These are phyloP conservation scores for Cryptococcus sp. DNA, from an alignment of 1,284 basidiomycete genomes.

Conservation along the genomic window DNA sequence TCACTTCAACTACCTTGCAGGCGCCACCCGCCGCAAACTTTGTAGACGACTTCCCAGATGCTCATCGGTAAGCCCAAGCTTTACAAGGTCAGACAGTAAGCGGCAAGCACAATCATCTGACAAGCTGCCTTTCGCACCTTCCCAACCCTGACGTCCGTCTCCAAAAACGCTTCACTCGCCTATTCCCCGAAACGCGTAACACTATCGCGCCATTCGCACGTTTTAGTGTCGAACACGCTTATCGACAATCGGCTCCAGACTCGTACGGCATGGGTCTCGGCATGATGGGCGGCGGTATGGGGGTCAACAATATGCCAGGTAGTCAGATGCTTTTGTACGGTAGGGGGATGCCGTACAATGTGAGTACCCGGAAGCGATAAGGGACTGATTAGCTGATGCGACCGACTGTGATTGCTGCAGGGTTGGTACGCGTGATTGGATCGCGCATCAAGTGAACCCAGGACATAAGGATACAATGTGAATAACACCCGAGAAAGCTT, in stretches of 20 bases:
- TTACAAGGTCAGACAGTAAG: background rate
- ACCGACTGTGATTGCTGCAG: background rate
- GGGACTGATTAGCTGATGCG: slow-evolving; percentile 7
- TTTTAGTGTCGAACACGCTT: slow-evolving; percentile 40
- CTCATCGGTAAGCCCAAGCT: slow-evolving; percentile 35
- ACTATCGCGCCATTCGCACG: background rate
- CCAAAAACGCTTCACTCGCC: background rate
- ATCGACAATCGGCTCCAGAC: slow-evolving; percentile 41
- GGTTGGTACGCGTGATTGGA: slow-evolving; percentile 25
- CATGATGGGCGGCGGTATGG: slow-evolving; percentile 35
- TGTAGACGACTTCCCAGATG: slow-evolving; percentile 42
- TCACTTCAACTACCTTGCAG: slow-evolving; percentile 12
- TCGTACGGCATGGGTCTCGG: slow-evolving; percentile 36
- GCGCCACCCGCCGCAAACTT: slow-evolving; percentile 40
- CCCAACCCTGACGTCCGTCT: background rate
- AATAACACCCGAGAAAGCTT: too few relatives aligned
- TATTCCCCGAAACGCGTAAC: background rate
- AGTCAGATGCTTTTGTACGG: slow-evolving; percentile 40
- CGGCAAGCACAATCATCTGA: slow-evolving; percentile 7
- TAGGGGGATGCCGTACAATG: slow-evolving; percentile 30
- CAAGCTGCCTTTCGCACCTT: slow-evolving; percentile 1
- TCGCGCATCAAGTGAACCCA: background rate
- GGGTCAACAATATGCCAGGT: slow-evolving; percentile 37
- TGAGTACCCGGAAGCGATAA: slow-evolving; percentile 3
- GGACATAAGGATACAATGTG: too few relatives aligned